These are phyloP conservation scores for Abrus pulchellus DNA, from an alignment of 306 rosid species.

Conservation along the genomic window DNA sequence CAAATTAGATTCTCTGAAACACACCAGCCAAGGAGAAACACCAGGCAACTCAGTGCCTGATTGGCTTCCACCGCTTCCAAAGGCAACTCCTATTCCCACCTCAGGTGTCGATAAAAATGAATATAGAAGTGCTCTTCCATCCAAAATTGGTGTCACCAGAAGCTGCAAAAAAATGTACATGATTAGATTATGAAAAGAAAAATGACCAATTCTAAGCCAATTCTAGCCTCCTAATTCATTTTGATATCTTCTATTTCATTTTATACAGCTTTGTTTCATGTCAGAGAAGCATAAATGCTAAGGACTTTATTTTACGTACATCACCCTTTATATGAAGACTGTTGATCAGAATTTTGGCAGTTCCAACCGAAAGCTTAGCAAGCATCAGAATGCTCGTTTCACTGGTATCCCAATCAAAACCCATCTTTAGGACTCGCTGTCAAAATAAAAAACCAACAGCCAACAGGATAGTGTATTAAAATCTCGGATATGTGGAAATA, in stretches of 20 bases:
- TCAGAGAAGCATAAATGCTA: slow-evolving; percentile 15
- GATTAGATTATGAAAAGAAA: slow-evolving; percentile 33
- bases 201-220: slow-evolving; percentile 2
- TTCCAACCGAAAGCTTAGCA: slow-evolving; percentile 79
- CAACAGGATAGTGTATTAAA: not conserved
- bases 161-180: slow-evolving; percentile 58
- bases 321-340: slow-evolving; percentile 88
- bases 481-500: slow-evolving; percentile 18
- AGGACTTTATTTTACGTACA: slow-evolving; percentile 56
- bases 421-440: slow-evolving; percentile 74
- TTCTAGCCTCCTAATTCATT: not conserved
- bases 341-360: slow-evolving; percentile 82
- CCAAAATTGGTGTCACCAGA: slow-evolving; percentile 70
- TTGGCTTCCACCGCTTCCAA: slow-evolving; percentile 94
- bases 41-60: slow-evolving; percentile 86
- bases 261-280: slow-evolving; percentile 1
- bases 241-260: not conserved
- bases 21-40: slow-evolving; percentile 88
- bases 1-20: slow-evolving; percentile 38
- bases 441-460: slow-evolving; percentile 42
- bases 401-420: slow-evolving; percentile 86
- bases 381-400: slow-evolving; percentile 82
- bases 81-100: slow-evolving; percentile 84
- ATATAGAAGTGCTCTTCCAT: slow-evolving; percentile 76
- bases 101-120: slow-evolving; percentile 80